Conservation (phyloP, 75 land plant species). For the Cryptomeria japonica region DNA sequence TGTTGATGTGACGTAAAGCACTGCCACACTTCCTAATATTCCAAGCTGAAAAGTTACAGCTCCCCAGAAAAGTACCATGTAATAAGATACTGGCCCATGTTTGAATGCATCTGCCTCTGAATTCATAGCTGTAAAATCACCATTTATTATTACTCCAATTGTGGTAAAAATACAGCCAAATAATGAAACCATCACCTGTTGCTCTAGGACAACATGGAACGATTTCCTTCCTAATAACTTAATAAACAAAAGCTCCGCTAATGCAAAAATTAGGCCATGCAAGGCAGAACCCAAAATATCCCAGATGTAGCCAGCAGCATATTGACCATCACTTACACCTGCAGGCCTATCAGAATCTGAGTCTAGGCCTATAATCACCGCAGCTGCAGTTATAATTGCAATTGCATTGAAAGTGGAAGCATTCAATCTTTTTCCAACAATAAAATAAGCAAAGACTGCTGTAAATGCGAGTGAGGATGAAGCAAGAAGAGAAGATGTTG, state of each 20-base stretch:
- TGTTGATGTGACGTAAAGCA: slow-evolving; percentile 68
- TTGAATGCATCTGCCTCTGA: slow-evolving; percentile 53
- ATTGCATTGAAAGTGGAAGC: slow-evolving; percentile 64
- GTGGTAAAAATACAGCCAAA: slow-evolving; percentile 69
- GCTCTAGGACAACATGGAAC: slow-evolving; percentile 83
- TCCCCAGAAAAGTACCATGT: slow-evolving; percentile 69
- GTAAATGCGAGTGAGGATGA: slow-evolving; percentile 74
- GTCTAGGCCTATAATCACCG: slow-evolving; percentile 66
- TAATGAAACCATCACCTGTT: slow-evolving; percentile 74
- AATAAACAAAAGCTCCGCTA: slow-evolving; percentile 78
- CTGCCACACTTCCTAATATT: slow-evolving; percentile 62
- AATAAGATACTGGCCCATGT: slow-evolving; percentile 54
- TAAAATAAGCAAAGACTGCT: slow-evolving; percentile 62
- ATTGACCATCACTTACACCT: slow-evolving; percentile 39
- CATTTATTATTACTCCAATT: slow-evolving; percentile 47
- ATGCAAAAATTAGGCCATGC: slow-evolving; percentile 86
- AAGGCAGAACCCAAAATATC: slow-evolving; percentile 78
- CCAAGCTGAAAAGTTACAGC: slow-evolving; percentile 80
- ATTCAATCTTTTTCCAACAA: slow-evolving; percentile 66
- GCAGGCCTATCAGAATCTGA: slow-evolving; percentile 62
- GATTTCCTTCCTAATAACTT: slow-evolving; percentile 71
- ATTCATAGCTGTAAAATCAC: slow-evolving; percentile 57
- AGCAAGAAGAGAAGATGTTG: slow-evolving; percentile 72
- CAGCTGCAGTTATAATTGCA: slow-evolving; percentile 70
- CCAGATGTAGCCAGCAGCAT: slow-evolving; percentile 60